These are phyloP conservation scores for Spatholobus suberectus DNA, from an alignment of 306 rosid genomes.

Conservation along the genomic window DNA sequence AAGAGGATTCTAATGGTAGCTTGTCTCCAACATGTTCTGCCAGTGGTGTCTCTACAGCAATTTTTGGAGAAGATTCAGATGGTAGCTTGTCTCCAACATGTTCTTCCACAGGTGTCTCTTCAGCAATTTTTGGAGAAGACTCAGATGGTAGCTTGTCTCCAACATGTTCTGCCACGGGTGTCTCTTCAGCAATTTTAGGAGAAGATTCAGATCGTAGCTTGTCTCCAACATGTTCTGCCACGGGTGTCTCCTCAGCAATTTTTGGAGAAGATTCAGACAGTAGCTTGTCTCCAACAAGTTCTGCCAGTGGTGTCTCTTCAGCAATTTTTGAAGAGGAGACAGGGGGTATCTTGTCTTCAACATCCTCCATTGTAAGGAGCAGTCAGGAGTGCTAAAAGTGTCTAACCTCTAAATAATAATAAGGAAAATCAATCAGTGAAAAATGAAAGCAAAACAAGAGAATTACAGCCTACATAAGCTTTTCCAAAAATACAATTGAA, in stretches of 20 bases:
- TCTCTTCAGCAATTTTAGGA: slow-evolving; percentile 40
- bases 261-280: slow-evolving; percentile 43
- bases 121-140: slow-evolving; percentile 26
- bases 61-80: slow-evolving; percentile 36
- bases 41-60: slow-evolving; percentile 37
- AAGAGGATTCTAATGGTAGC: slow-evolving; percentile 37
- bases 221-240: slow-evolving; percentile 31
- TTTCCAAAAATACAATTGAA: slow-evolving; percentile 17
- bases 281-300: slow-evolving; percentile 44
- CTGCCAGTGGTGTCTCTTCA: slow-evolving; percentile 43
- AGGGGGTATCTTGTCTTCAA: slow-evolving; percentile 51
- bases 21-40: slow-evolving; percentile 43
- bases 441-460: slow-evolving; percentile 27
- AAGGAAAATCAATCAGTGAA: slow-evolving; percentile 35
- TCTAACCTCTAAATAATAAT: slow-evolving; percentile 49
- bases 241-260: slow-evolving; percentile 22
- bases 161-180: slow-evolving; percentile 27
- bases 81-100: not conserved
- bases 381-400: slow-evolving; percentile 39
- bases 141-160: slow-evolving; percentile 48
- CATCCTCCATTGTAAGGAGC: slow-evolving; percentile 69
- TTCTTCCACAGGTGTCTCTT: slow-evolving; percentile 16
- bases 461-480: not conserved
- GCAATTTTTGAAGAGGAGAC: slow-evolving; percentile 43
- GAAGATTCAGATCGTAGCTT: slow-evolving; percentile 47